phyloP scores from a whole-genome alignment of 2,329 filamentous ascomycete species.

The Plenodomus tracheiphilus region DNA sequence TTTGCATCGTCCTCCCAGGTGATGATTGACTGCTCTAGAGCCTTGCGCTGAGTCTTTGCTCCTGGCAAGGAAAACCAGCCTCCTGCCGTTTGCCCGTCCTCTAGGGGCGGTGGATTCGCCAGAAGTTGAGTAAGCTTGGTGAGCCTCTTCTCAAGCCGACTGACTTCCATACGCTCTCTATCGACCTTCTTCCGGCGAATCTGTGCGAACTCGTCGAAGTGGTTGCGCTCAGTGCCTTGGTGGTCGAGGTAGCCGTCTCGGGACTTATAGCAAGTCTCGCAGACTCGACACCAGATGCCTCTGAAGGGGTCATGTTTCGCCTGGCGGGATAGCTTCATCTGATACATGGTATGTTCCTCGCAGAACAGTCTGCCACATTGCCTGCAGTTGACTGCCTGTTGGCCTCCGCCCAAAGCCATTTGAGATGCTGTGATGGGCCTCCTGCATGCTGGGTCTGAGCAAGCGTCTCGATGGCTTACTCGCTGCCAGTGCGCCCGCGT shows the following conservation, averaged over 20 bases:
- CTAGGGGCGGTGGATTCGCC: conserved; percentile 69
- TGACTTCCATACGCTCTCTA: conserved; percentile 82
- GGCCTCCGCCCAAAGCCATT: conserved; percentile 74
- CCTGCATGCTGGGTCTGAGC: conserved; percentile 84
- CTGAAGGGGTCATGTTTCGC: conserved; percentile 87
- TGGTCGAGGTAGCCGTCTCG: conserved; percentile 94
- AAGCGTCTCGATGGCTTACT: conserved; percentile 72
- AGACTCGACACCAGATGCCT: conserved; percentile 92
- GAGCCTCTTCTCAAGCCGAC: conserved; percentile 85
- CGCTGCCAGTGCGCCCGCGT: conserved; percentile 88
- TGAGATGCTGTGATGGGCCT: conserved; percentile 35
- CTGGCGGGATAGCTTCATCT: conserved; percentile 93
- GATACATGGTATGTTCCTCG: conserved; percentile 98
- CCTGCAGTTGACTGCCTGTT: conserved; percentile 87
- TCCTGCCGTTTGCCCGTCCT: conserved; percentile 56
- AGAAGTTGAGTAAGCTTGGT: conserved; percentile 87
- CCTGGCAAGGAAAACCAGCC: conserved; percentile 61
- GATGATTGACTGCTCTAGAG: conserved; percentile 87
- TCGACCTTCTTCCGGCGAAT: conserved; percentile 80
- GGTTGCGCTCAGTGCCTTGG: conserved; percentile 69
- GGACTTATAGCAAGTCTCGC: conserved; percentile 99
- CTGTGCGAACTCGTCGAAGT: conserved; percentile 69
- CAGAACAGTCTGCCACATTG: conserved; percentile 94
- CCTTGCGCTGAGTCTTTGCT: conserved; percentile 72
- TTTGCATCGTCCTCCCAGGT: conserved; percentile 90